Evolutionary conservation across 2,329 filamentous ascomycete genomes (phyloP), one percentile per base, ranked within the genome.

Genomic region (Akanthomyces dipterigenus): DNA sequence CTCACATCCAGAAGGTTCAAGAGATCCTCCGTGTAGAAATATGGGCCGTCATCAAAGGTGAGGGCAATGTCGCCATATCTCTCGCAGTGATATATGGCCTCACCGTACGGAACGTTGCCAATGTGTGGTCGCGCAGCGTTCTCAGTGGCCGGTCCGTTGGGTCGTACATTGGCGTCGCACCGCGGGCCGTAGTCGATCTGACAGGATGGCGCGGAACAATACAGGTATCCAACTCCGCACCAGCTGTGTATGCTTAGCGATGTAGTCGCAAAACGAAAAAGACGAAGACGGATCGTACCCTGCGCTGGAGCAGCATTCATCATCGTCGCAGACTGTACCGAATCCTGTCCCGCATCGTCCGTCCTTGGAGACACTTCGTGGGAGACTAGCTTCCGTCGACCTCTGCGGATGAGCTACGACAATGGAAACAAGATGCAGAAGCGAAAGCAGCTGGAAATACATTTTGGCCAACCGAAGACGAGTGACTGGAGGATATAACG

Each of bases 131-230:
- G 79, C 22, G 77, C 69, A 50, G 87, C 70, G 1, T 72, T 73
- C 3, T 78, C 77, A 0, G 85, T 88, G 62, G 84, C 81, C 9
- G 76, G 73, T 1, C 86, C 86, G 0, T 63, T 62, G 3, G 64
- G 79, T 63, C 55, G 83, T 78, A 66, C 76, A 65, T 87, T 87
- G 58, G 80, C 84, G 65, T 87, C 84, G 65, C 86, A 88, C 4
- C 73, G 79, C 22, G 84, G 77, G n/a, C 83, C 83, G 65, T 83
- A 86, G 65, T 80, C 72, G 67, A 86, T 82, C 68, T 84, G 78
- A 68, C 86, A 88, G 58, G 85, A 80, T 2, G 86, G 86, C 22
- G 84, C 80, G 34, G 78, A 77, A 72, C 86, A 88, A 71, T 86
- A 85, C 1, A 82, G 78, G 12, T 69, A 69, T 4, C 75, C 77